Percentiles rank a stretch among this genome's conserved stretches.
phyloP scores from a whole-genome alignment of 1,139 yeast species.

The Nakaseomyces uthaithaninus region DNA sequence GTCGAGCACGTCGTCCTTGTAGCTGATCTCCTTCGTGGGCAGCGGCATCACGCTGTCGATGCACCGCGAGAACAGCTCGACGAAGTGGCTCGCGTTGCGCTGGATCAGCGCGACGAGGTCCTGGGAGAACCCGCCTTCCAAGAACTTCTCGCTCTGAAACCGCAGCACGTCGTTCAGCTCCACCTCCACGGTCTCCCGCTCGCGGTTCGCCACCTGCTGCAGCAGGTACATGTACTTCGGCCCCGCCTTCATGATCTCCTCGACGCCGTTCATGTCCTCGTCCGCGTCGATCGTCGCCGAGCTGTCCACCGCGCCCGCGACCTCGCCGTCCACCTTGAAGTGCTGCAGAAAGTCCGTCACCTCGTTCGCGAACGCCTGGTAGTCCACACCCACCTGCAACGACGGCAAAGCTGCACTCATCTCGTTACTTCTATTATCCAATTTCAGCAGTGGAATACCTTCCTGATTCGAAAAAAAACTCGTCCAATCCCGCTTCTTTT shows the following conservation, averaged over 20 bases:
- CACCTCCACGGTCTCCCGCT: constrained; percentile 54
- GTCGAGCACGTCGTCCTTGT: constrained; percentile 86
- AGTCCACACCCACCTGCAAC: constrained; percentile 54
- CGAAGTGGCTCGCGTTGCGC: constrained; percentile 69
- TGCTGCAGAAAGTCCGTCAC: constrained; percentile 53
- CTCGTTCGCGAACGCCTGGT: constrained; percentile 44
- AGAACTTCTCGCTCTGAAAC: constrained; percentile 41
- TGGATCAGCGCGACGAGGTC: constrained; percentile 37
- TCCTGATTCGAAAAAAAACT: no score
- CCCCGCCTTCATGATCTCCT: constrained; percentile 36
- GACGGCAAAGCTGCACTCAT: constrained; percentile 31
- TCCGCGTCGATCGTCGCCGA: constrained; percentile 27
- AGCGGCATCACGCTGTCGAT: constrained; percentile 86
- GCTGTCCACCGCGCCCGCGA: constrained; percentile 31
- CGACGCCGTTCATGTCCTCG: constrained; percentile 23
- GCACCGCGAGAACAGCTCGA: constrained; percentile 65
- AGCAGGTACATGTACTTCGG: constrained; percentile 72
- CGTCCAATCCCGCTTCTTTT: background rate
- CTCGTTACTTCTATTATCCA: background rate
- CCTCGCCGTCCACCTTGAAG: constrained; percentile 38
- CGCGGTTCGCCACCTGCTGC: constrained; percentile 79
- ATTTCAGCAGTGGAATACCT: no score
- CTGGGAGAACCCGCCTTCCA: constrained; percentile 28
- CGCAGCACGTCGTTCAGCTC: constrained; percentile 78
- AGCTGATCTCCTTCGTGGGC: constrained; percentile 58